Percentiles rank a stretch among this genome's conserved stretches.
These are phyloP conservation scores for Blumeria hordei DNA, from an alignment of 2,329 filamentous ascomycete species.

Conservation along the genomic window DNA sequence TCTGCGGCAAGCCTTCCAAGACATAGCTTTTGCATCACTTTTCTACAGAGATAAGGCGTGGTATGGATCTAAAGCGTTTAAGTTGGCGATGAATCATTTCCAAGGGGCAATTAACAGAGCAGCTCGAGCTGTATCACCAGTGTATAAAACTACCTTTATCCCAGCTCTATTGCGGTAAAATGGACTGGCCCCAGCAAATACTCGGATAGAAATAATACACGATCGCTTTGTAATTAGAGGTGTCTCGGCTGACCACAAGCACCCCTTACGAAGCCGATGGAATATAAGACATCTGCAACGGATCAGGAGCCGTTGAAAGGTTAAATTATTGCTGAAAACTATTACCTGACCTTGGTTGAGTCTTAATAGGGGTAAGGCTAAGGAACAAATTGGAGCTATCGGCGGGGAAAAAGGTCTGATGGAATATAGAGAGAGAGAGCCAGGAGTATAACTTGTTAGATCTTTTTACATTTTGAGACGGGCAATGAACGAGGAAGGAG, in stretches of 20 bases:
- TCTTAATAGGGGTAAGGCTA: not conserved
- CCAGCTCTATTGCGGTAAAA: not conserved
- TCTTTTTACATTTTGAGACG: not conserved
- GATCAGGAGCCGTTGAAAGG: too few relatives aligned
- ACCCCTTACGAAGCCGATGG: not conserved
- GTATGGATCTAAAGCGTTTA: not conserved
- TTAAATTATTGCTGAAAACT: too few relatives aligned
- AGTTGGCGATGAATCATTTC: not conserved
- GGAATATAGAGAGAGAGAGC: not conserved
- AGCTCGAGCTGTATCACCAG: not conserved
- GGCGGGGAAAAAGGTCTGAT: not conserved
- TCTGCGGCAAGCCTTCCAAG: not conserved
- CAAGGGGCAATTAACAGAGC: not conserved
- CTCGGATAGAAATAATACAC: not conserved
- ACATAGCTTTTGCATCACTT: not conserved
- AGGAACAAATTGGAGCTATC: not conserved
- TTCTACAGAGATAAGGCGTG: not conserved
- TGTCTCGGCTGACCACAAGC: not conserved
- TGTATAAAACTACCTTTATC: not conserved
- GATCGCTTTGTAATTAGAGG: not conserved
- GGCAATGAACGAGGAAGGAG: not conserved
- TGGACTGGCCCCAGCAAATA: not conserved
- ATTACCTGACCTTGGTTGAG: not conserved
- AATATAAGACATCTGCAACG: not conserved
- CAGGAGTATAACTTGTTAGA: not conserved